Conservation (phyloP, 371 early-diverging fungal genomes). For the Nematocida sp. region DNA sequence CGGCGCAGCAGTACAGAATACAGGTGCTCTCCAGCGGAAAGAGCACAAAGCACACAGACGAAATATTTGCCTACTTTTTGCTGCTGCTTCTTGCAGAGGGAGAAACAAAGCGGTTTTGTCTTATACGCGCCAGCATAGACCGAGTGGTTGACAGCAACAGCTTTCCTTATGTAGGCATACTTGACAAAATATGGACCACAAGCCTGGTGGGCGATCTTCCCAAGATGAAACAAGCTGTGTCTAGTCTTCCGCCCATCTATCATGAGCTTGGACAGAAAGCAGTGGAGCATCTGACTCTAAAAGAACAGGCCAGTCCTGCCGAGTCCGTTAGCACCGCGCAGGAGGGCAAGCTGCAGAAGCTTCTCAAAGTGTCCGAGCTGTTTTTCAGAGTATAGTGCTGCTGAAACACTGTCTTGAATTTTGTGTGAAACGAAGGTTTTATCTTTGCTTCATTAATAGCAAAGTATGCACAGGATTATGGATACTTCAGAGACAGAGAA, state of each 20-base stretch:
- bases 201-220: slow-evolving; percentile 31
- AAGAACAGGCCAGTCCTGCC: too few species aligned
- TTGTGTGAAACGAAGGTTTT: slow-evolving; percentile 41
- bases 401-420: slow-evolving; percentile 19
- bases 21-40: neutral
- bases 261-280: slow-evolving; percentile 16
- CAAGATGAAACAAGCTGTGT: slow-evolving; percentile 38
- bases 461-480: slow-evolving; percentile 9
- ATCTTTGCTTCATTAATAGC: slow-evolving; percentile 40
- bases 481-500: slow-evolving; percentile 20
- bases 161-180: neutral
- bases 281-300: neutral
- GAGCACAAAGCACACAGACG: slow-evolving; percentile 10
- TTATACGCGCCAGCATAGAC: slow-evolving; percentile 10
- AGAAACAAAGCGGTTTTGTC: slow-evolving; percentile 18
- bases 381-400: slow-evolving; percentile 49
- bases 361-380: slow-evolving; percentile 34
- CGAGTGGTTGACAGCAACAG: neutral
- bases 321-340: too few species aligned
- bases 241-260: neutral
- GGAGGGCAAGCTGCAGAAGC: slow-evolving; percentile 9
- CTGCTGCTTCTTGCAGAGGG: slow-evolving; percentile 7
- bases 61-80: slow-evolving; percentile 30
- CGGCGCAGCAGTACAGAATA: slow-evolving; percentile 29
- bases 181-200: slow-evolving; percentile 21